Percentiles rank a stretch among this genome's conserved stretches.
Evolutionary conservation across 2,329 filamentous ascomycete genomes (phyloP).

Genomic region (Penicillium freii): DNA sequence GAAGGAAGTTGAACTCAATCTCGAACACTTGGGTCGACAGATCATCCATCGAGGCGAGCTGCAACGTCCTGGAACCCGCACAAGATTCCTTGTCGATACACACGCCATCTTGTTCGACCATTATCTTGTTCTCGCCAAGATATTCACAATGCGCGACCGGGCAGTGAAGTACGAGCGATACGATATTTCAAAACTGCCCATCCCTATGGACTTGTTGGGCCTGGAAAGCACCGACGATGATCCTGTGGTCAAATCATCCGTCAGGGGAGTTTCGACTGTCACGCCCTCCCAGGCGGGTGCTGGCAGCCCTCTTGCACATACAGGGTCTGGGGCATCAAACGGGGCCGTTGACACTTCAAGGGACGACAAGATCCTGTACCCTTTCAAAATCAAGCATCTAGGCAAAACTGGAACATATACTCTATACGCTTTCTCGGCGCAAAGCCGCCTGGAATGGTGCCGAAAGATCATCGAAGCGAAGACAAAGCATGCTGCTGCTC

Average conservation of each 20-base stretch:
- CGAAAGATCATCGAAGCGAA: constrained; percentile 93
- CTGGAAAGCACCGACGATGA: constrained; percentile 92
- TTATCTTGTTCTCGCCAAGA: constrained; percentile 89
- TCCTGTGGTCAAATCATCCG: constrained; percentile 73
- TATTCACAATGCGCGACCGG: constrained; percentile 64
- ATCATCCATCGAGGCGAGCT: constrained; percentile 86
- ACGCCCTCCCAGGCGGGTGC: constrained; percentile 52
- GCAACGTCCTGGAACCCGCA: constrained; percentile 81
- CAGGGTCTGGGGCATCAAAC: constrained; percentile 63
- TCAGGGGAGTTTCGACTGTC: constrained; percentile 66
- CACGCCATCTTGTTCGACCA: constrained; percentile 94
- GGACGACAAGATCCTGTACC: constrained; percentile 83
- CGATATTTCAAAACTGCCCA: constrained; percentile 90
- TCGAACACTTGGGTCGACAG: constrained; percentile 90
- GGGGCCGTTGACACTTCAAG: constrained; percentile 56
- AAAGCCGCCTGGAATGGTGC: constrained; percentile 83
- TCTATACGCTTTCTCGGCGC: constrained; percentile 74
- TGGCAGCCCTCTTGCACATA: constrained; percentile 56
- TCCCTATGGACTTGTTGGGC: constrained; percentile 93
- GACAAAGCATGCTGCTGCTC: constrained; percentile 82
- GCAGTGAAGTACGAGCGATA: constrained; percentile 77
- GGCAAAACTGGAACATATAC: constrained; percentile 86
- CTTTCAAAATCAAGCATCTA: constrained; percentile 93
- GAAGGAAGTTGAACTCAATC: constrained; percentile 74
- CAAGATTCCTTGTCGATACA: constrained; percentile 90